These are phyloP conservation scores for Pouteria glomerata DNA, from an alignment of 148 eudicot genomes.

Conservation along the genomic window DNA sequence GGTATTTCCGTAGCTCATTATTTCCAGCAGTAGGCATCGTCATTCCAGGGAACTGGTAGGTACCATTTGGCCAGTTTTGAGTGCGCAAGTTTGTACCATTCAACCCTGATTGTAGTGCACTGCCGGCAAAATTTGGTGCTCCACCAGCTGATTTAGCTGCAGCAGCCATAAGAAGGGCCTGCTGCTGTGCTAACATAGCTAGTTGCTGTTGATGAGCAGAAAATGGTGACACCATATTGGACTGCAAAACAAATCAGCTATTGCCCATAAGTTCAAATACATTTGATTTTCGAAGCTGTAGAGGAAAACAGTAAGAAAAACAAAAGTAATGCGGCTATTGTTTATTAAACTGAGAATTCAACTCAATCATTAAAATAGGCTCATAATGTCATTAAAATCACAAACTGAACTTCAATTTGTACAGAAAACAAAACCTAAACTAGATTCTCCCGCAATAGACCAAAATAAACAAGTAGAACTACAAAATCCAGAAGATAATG, in stretches of 20 bases:
- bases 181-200: conserved; percentile 90
- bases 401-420: no score
- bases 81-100: conserved; percentile 47
- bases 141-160: conserved; percentile 75
- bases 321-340: background rate
- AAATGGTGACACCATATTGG: conserved; percentile 83
- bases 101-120: conserved; percentile 40
- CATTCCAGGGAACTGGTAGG: conserved; percentile 73
- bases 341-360: background rate
- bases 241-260: conserved; percentile 37
- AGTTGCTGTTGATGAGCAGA: conserved; percentile 87
- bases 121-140: conserved; percentile 39
- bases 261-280: background rate
- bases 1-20: conserved; percentile 49
- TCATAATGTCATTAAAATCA: no score
- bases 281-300: background rate
- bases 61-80: conserved; percentile 74
- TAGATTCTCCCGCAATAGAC: no score
- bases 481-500: no score
- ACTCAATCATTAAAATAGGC: no score
- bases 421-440: no score
- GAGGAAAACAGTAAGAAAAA: background rate
- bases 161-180: conserved; percentile 85
- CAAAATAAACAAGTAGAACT: no score
- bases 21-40: conserved; percentile 57